These are phyloP conservation scores for Litsea cubeba DNA, from an alignment of 164 flowering plant species.

Conservation along the genomic window DNA sequence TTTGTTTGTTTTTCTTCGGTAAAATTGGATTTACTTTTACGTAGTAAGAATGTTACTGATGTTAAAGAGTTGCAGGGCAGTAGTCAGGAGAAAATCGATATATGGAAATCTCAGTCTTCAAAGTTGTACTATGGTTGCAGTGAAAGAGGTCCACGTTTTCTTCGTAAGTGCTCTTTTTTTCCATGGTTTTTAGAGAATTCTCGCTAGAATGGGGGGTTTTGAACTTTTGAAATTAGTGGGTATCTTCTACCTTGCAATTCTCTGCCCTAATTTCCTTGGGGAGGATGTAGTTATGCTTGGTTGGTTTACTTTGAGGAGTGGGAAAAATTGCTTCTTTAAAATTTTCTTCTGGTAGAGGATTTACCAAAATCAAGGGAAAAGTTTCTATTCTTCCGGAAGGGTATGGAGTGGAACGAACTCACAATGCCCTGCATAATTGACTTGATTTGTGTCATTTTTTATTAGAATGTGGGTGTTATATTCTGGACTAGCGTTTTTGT, in stretches of 20 bases:
- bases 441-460: not conserved
- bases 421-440: not conserved
- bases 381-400: not conserved
- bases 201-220: not conserved
- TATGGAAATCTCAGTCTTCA: conserved; percentile 81
- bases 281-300: not conserved
- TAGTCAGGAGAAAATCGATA: conserved; percentile 41
- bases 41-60: not conserved
- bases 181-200: not conserved
- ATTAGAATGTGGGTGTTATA: not conserved
- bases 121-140: conserved; percentile 72
- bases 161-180: conserved; percentile 48
- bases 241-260: too few species aligned
- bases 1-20: too few species aligned
- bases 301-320: not conserved
- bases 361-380: not conserved
- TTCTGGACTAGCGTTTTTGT: too few species aligned
- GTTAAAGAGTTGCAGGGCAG: conserved; percentile 15
- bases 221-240: not conserved
- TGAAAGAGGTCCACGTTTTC: conserved; percentile 52
- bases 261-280: not conserved
- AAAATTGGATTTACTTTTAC: not conserved
- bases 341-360: not conserved
- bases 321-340: too few species aligned
- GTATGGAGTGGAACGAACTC: not conserved